Base-by-base conservation (phyloP, 2,329 filamentous ascomycete genomes). In the Epichloe gansuensis region DNA sequence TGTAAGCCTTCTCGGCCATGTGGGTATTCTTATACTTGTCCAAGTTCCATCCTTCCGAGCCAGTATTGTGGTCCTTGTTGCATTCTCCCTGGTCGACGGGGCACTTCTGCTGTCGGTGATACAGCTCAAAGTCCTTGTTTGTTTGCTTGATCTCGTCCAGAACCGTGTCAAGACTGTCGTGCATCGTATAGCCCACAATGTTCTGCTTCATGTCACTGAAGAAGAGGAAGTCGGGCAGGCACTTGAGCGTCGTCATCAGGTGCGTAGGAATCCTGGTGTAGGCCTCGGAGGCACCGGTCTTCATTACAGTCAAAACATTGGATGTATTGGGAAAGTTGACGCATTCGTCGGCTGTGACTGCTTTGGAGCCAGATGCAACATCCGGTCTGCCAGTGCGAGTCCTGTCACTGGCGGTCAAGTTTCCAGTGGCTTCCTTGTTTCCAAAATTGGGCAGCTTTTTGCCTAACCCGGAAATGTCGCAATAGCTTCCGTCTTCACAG, bases 1-100 rank as follows among this genome's bases (percentile, higher is more conserved):
- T 59, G 57, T 73, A 80, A 0, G 74, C 63, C 64, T 78, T 76
- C 62, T 78, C 73, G 12, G 77, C 72, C 60, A 81, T 79, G 60
- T 80, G 77, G 45, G 80, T 67, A 60, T 79, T 80, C 64, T 82
- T 82, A 67, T 79, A 82, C 65, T 80, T 81, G 66, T 82, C 78
- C 40, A 82, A 62, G 17, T 66, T 69, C 78, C 77, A 81, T 1
- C 69, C 70, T 23, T 70, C 64, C 55, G 59, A 52, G 51, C 53
- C 55, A 6, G 53, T 52, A 47, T 62, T 51, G 50, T 57, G 52
- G 52, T 55, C 36, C 61, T 63, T 66, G 54, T 69, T 69, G 56
- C 75, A 73, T 50, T 68, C 70, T 43, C 71, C 70, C 45, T 73
- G 70, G 38, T 72, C 69, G 49, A 69, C 61, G 27, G 67, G 64